Percentiles rank a stretch among this genome's conserved stretches.
These are phyloP conservation scores for Myrica gale DNA, from an alignment of 306 rosid species.

Conservation along the genomic window DNA sequence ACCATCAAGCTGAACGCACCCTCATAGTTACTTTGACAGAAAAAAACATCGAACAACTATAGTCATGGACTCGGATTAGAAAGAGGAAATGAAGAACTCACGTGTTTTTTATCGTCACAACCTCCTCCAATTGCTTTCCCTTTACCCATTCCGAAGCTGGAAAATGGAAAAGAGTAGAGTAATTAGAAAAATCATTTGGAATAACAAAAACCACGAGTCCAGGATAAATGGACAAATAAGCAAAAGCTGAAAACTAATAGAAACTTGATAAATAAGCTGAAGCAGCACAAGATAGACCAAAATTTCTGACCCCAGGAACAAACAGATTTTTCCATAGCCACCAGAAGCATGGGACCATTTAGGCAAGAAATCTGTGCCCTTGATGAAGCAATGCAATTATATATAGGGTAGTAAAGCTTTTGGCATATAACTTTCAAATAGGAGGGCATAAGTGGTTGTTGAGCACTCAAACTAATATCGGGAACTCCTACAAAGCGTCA, in stretches of 20 bases:
- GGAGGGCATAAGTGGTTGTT: not conserved
- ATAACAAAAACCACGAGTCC: not conserved
- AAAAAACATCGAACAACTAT: not conserved
- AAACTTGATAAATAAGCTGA: not conserved
- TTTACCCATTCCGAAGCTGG: conserved; percentile 97
- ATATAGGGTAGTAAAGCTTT: too few species aligned
- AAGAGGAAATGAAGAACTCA: conserved; percentile 29
- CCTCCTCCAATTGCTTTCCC: conserved; percentile 85
- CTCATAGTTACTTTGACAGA: not conserved
- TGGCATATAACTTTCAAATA: too few species aligned
- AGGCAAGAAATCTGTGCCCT: too few species aligned
- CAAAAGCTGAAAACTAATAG: not conserved
- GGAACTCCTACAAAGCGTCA: not conserved
- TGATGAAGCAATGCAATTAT: too few species aligned
- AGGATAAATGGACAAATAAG: not conserved
- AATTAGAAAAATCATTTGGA: conserved; percentile 21
- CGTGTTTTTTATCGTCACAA: conserved; percentile 73
- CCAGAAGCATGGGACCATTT: too few species aligned
- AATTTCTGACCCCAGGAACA: not conserved
- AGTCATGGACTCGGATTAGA: not conserved
- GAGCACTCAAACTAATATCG: not conserved
- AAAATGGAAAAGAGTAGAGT: conserved; percentile 19
- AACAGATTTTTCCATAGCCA: too few species aligned
- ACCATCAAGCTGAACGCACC: not conserved
- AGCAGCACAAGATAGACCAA: not conserved